A percentile compares a stretch with the other conserved stretches of the same genome.
phyloP scores from a whole-genome alignment of 108 stramenopile species.

The Mediolabrus comicus region DNA sequence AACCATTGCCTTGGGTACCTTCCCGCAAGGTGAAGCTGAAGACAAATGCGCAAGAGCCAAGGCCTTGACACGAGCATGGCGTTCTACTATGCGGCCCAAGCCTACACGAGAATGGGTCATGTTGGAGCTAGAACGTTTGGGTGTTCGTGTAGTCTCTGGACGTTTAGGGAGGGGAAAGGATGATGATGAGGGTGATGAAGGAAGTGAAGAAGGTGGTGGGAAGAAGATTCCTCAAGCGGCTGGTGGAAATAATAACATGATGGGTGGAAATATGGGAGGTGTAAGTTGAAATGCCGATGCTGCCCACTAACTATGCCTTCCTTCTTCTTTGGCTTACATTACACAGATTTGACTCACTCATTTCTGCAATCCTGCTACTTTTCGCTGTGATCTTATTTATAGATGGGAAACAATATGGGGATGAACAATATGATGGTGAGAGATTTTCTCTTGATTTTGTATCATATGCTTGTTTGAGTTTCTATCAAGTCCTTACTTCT shows the following conservation, averaged over 20 bases:
- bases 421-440: background rate
- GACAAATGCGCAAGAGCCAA: constrained; percentile 91
- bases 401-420: background rate
- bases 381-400: background rate
- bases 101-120: constrained; percentile 90
- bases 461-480: constrained; percentile 10
- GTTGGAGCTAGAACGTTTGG: constrained; percentile 83
- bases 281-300: no score
- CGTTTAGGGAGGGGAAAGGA: constrained; percentile 72
- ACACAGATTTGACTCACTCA: no score
- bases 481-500: background rate
- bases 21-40: constrained; percentile 83
- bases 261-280: constrained; percentile 5
- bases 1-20: constrained; percentile 72
- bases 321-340: no score
- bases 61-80: constrained; percentile 85
- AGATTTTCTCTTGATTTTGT: background rate
- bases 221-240: background rate
- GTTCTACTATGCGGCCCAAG: constrained; percentile 90
- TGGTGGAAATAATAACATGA: background rate
- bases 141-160: constrained; percentile 84
- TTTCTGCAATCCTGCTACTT: no score
- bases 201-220: background rate
- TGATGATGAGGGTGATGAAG: constrained; percentile 53
- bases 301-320: no score